These are phyloP conservation scores for Coprinopsis marcescibilis DNA, from an alignment of 768 basidiomycete species.

Conservation along the genomic window DNA sequence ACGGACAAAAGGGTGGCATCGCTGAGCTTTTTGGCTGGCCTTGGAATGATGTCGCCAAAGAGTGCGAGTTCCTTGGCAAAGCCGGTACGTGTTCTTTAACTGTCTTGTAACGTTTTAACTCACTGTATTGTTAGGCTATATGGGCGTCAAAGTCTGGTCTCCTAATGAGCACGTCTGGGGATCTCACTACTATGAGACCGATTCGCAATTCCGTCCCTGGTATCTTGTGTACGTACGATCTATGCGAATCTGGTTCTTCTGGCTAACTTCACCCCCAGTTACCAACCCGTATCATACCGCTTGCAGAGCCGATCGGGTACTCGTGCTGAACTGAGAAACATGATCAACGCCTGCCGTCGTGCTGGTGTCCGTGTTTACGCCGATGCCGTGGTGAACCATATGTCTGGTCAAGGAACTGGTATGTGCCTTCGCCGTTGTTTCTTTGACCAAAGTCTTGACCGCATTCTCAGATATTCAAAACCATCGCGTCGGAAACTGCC, in stretches of 20 bases:
- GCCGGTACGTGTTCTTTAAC: conserved; percentile 3
- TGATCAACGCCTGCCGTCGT: conserved; percentile 8
- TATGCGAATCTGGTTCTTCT: neutral
- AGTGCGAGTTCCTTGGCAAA: conserved; percentile 10
- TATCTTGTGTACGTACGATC: conserved; percentile 3
- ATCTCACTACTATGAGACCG: conserved; percentile 9
- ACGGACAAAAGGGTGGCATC: conserved; percentile 9
- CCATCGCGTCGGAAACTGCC: conserved; percentile 1
- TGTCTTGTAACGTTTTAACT: neutral
- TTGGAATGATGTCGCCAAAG: conserved; percentile 8
- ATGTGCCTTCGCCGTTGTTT: neutral
- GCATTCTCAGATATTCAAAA: conserved; percentile 7
- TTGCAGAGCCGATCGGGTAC: conserved; percentile 6
- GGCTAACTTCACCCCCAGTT: neutral
- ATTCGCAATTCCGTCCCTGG: conserved; percentile 9
- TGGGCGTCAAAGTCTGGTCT: conserved; percentile 11
- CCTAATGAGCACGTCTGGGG: conserved; percentile 11
- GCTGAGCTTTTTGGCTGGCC: conserved; percentile 11
- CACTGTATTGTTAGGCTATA: conserved; percentile 1
- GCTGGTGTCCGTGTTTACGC: conserved; percentile 8
- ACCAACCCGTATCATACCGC: conserved; percentile 10
- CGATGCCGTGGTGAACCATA: conserved; percentile 9
- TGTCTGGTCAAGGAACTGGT: conserved; percentile 11
- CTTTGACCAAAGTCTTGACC: neutral
- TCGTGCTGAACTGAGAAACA: conserved; percentile 7